Evolutionary conservation across 1,139 yeast species (phyloP), one percentile per base, ranked within the genome.

Genomic region (Yamadazyma siamensis): DNA sequence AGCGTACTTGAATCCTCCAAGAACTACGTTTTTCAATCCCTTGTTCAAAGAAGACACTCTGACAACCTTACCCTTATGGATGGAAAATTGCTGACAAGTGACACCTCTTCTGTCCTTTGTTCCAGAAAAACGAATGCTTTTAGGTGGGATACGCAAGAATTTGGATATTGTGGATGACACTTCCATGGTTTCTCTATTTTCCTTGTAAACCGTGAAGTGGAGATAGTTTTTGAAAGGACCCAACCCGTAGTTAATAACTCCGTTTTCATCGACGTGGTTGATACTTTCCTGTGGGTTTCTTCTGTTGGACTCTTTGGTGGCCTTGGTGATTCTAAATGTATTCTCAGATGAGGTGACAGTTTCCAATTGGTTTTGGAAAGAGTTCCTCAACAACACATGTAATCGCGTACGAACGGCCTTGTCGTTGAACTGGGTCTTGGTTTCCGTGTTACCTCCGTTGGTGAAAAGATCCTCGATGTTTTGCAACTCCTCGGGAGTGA

Each of bases 181-280:
- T 56, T 91, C 97, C 96, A 91, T 88, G 2, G 99, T 89, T 49
- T 91, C 99, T 53, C 91, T 84, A 59, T 94, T 94, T 52, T 91
- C 96, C 55, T 91, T 91, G 64, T 84, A 89, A 20, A 91, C 66
- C 4, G 86, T 77, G 50, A 89, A 84, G 49, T 84, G 91, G 24
- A 91, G 62, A 54, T 62, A 86, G 27, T 77, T 73, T 46, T 80
- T 79, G 38, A 68, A 67, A 11, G 80, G 77, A 4, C 95, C 95
- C 38, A 84, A 65, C 0, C 87, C 76, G 40, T 73, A 76, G 42
- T 69, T 65, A 4, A 72, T 38, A 3, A 66, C 60, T 2, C 73
- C 75, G 35, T 63, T 61, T 28, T 65, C 73, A 39, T 64, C 74
- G 15, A 59, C 75, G 46, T 71, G 80, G 51, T 60, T 71, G 32